Base-by-base conservation (phyloP, 1,284 basidiomycete genomes). In the Takashimella koratensis region DNA sequence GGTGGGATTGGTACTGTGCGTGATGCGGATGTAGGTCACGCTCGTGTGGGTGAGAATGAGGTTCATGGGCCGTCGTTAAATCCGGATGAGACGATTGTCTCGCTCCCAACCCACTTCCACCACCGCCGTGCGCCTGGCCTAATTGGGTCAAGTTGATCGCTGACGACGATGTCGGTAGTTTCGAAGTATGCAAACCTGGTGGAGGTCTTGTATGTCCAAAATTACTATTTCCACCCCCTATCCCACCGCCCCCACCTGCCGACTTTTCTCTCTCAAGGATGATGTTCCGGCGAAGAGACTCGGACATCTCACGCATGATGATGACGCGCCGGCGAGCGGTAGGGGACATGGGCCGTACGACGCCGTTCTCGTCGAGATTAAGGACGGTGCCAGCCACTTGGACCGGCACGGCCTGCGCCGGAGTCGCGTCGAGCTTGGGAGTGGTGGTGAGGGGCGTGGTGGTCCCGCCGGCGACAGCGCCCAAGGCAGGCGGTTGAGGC, bases 271-370 rank as follows among this genome's bases (percentile, higher is more conserved):
- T 55, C 49, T 74, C 73, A 2, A 71, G 61, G 10, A 74, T 67
- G 22, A 74, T 63, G 54, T 73, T 74, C 45, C 61, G 54, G 12
- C 73, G 49, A 19, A 74, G 54, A 13, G 68, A 71, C 60, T 71
- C 71, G 21, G 68, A 71, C 71, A 74, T 72, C 49, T 74, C 73
- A 45, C 70, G 58, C 60, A 70, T 67, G 51, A 74, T 74, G 41
- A 74, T 74, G 10, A 57, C 59, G 19, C 73, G 61, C 26, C 73
- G 61, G 20, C 65, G 58, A 2, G 68, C 65, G 1, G 70, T 70
- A 6, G 73, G 71, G 3, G 66, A 65, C 47, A 67, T 57, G 1
- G 72, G 70, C 43, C 64, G 57, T 2, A 65, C 64, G 8, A 67
- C 57, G 3, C 65, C 67, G 44, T 57, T 47, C 43, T 63, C 59